These are phyloP conservation scores for Phytophthora sp. DNA, from an alignment of 352 stramenopile genomes.

Conservation along the genomic window DNA sequence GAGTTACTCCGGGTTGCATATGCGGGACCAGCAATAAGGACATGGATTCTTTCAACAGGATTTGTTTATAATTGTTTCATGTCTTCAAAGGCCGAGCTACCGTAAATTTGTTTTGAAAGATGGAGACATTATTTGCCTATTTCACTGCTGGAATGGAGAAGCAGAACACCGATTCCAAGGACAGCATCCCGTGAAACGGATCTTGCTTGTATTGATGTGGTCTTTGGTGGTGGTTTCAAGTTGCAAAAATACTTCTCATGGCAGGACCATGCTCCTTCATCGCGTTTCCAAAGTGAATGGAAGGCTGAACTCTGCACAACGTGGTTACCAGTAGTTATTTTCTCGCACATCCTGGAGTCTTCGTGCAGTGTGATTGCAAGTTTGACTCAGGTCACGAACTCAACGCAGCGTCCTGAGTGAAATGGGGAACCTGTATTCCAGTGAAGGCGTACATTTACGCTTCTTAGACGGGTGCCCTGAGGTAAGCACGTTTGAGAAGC, in stretches of 20 bases:
- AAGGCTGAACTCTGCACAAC: not conserved
- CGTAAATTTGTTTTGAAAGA: not conserved
- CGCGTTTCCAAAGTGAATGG: constrained; percentile 16
- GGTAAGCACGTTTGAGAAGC: constrained; percentile 26
- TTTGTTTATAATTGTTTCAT: not conserved
- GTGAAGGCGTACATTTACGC: constrained; percentile 34
- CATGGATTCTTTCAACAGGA: no score
- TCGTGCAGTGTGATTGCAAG: constrained; percentile 1
- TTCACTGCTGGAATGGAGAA: not conserved
- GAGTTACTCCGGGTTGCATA: constrained; percentile 7
- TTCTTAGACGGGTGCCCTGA: constrained; percentile 68
- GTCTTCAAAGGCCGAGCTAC: not conserved
- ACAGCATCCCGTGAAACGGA: constrained; percentile 25
- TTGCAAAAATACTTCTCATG: constrained; percentile 33
- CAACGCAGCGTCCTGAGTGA: not conserved
- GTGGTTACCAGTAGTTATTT: constrained; percentile 25
- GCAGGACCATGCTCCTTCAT: constrained; percentile 6
- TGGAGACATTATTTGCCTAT: not conserved
- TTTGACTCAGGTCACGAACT: not conserved
- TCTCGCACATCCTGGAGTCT: constrained; percentile 14
- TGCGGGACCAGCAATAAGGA: not conserved
- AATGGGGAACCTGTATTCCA: constrained; percentile 66
- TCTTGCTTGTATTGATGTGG: not conserved
- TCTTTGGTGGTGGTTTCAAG: constrained; percentile 27
- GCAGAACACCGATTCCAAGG: constrained; percentile 3